Base-by-base conservation (phyloP, 352 stramenopile genomes). In the Phytophthora pisi region DNA sequence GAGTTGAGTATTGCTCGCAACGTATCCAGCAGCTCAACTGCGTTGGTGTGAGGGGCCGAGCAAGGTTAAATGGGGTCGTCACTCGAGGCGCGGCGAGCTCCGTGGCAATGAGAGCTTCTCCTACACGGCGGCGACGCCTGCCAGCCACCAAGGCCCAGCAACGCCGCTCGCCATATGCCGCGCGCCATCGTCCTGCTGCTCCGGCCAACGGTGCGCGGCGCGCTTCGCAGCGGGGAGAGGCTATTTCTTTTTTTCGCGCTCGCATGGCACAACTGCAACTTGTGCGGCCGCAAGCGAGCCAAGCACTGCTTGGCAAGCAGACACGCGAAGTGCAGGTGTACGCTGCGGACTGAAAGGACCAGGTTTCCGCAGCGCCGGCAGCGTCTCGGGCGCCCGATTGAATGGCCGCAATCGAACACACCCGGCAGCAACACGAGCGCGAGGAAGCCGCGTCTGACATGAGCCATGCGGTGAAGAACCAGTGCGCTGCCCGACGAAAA, bases 401-500 rank as follows among this genome's bases (percentile, higher is more conserved):
- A 57, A 34, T 68, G 47, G 57, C 52, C 49, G 63, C 68, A 68
- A 75, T 65, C 54, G 52, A 72, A 68, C 63, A 65, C 63, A 45
- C 34, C 28, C 28, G n/a, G 30, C 47, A 20, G 40, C 53, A 68
- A 57, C 52, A 45, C 26, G 40, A 61, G 46, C 24, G 36, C 15
- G 38, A 47, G 58, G 55, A 65, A 69, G 64, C 64, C 59, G 64
- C 58, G 56, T 68, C 63, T 69, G 57, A 45, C 64, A 53, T 68
- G 64, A 61, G 69, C 61, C 58, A 73, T 70, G 69, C 68, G 36
- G 52, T 63, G 64, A 70, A 76, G 47, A 76, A 76, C 69, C 69
- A 55, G 69, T 76, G 52, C 69, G 51, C 7, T 7, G 5, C 20
- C 15, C 50, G 57, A 61, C 54, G 64, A 64, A 75, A 69, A 75